These are phyloP conservation scores for Suaeda aralocaspica DNA, from an alignment of 148 eudicot genomes.

Conservation along the genomic window DNA sequence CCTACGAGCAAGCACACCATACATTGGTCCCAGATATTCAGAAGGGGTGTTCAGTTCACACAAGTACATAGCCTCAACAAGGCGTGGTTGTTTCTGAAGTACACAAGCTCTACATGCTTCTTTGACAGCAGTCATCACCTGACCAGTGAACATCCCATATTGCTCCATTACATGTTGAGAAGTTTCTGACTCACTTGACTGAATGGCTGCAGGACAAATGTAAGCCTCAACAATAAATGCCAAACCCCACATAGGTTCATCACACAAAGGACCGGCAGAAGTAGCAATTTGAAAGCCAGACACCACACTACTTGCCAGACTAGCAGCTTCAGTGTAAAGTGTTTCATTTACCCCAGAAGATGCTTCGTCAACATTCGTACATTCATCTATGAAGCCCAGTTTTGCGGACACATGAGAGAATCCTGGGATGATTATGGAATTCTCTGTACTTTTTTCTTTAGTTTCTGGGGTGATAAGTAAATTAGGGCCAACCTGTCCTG, in stretches of 20 bases:
- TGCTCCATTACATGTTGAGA: slow-evolving; percentile 51
- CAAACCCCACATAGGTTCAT: slow-evolving; percentile 98
- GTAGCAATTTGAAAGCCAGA: slow-evolving; percentile 95
- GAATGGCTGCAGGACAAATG: slow-evolving; percentile 37
- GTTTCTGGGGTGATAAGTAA: slow-evolving; percentile 58
- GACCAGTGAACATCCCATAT: slow-evolving; percentile 78
- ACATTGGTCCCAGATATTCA: slow-evolving; percentile 69
- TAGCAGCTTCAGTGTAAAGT: slow-evolving; percentile 53
- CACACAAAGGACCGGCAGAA: slow-evolving; percentile 87
- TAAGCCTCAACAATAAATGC: slow-evolving; percentile 69
- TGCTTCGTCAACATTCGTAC: slow-evolving; percentile 9
- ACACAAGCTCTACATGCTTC: slow-evolving; percentile 81
- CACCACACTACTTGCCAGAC: slow-evolving; percentile 69
- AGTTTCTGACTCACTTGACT: slow-evolving; percentile 33
- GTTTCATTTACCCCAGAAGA: slow-evolving; percentile 30
- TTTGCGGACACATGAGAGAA: slow-evolving; percentile 66
- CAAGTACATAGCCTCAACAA: slow-evolving; percentile 84
- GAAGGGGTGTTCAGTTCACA: slow-evolving; percentile 83
- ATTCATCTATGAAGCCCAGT: slow-evolving; percentile 53
- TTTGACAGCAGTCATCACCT: slow-evolving; percentile 85
- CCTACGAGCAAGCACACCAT: slow-evolving; percentile 77
- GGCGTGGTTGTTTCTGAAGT: slow-evolving; percentile 67
- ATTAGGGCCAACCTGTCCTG: slow-evolving; percentile 89
- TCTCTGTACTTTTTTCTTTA: slow-evolving; percentile 26
- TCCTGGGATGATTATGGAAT: slow-evolving; percentile 57